Evolutionary conservation across 2,329 filamentous ascomycete species (phyloP), one percentile per base, ranked within the genome.

Genomic region (Cadophora sp.): DNA sequence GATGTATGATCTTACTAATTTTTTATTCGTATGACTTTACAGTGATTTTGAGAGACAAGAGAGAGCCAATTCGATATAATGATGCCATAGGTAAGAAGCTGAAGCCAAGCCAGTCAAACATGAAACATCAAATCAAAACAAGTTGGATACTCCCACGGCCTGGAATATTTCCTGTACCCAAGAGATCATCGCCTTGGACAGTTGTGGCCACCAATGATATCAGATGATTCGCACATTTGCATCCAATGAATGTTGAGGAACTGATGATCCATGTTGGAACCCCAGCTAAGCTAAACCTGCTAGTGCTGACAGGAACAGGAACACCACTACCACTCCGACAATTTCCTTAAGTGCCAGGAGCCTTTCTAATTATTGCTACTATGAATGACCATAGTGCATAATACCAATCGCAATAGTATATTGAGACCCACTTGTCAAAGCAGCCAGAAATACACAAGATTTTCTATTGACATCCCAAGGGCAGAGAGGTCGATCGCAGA

Each of bases 261-360:
- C n/a, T 20, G 2, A 45, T 3, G 43, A 45, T 18, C 16, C 16
- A 3, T 18, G 13, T n/a, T 45, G 16, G n/a, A 20, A 45, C n/a
- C n/a, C 43, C 30, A 16, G 51, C 24, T 33, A 16, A 33, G 13
- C 13, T 48, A 13, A 39, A 18, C 7, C 16, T 6, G 43, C 47
- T 62, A 53, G 60, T 20, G 60, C 60, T 62, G 47, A 62, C 47
- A 30, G n/a, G 43, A 18, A 33, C 45, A 36, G 20, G 11, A 51
- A 48, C 60, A 39, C 8, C 36, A 39, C 8, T 30, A 30, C 6
- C 27, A 30, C 27, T 6, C 27, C 3, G 27, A 30, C 27, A 6
- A 3, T 30, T 30, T 30, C 27, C 27, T 30, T 6, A 30, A 30
- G 27, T 30, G 27, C 6, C 27, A 30, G 27, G 27, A 30, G 27